Evolutionary conservation across 768 basidiomycete species (phyloP).

Genomic region (Mycena pura): DNA sequence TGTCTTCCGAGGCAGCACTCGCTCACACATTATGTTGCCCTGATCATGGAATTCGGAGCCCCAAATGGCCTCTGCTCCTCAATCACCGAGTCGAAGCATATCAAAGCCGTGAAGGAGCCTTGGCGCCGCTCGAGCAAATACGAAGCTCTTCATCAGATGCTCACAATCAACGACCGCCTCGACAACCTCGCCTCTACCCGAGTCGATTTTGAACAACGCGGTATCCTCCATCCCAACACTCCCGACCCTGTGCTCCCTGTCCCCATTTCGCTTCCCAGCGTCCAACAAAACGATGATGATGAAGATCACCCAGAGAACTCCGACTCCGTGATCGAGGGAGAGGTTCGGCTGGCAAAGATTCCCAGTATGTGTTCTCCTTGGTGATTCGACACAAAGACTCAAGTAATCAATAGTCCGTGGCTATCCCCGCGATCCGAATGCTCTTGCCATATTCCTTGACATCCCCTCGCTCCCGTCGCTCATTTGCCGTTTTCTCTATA

Average conservation of each 20-base stretch:
- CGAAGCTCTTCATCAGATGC: slow-evolving; percentile 32
- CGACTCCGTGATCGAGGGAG: neutral
- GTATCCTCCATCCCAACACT: slow-evolving; percentile 25
- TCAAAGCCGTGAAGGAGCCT: slow-evolving; percentile 41
- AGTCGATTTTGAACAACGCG: neutral
- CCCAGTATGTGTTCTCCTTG: no score
- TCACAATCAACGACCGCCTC: slow-evolving; percentile 34
- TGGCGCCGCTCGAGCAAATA: neutral
- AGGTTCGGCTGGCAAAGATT: no score
- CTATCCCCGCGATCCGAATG: neutral
- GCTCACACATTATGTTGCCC: slow-evolving; percentile 28
- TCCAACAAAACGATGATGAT: neutral
- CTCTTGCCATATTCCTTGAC: neutral
- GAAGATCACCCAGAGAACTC: neutral
- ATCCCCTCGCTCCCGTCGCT: neutral
- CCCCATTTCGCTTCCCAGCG: slow-evolving; percentile 22
- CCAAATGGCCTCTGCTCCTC: slow-evolving; percentile 33
- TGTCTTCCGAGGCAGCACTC: slow-evolving; percentile 42
- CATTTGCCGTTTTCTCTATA: slow-evolving; percentile 31
- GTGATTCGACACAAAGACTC: neutral
- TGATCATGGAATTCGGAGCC: slow-evolving; percentile 29
- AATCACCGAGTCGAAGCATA: no score
- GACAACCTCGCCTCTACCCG: slow-evolving; percentile 34
- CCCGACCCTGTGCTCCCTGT: slow-evolving; percentile 23
- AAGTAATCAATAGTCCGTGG: slow-evolving; percentile 16